Base-by-base conservation (phyloP, 805 yeast species). In the Starmerella geochares region DNA sequence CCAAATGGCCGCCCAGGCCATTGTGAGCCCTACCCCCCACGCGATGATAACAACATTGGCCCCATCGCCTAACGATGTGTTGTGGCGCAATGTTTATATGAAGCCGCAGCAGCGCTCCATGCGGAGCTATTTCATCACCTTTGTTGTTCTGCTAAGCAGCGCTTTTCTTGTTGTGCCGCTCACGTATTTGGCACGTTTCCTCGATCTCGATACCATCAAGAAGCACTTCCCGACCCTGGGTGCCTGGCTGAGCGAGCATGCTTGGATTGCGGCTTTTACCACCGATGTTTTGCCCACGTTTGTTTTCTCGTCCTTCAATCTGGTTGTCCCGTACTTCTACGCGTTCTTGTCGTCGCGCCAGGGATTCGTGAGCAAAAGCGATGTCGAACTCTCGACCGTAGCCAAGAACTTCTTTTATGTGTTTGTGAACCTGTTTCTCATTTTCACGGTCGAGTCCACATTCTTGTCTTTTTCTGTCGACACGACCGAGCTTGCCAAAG, bases 1-100 rank as follows among this genome's bases (percentile, higher is more conserved):
- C 2, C 98, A 90, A 64, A 82, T 87, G 85, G 81, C 92, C 25
- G 96, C 96, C 0, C 98, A 92, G 64, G 92, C 96, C 0, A 88
- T 90, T 0, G 65, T 92, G 51, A 96, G 88, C 62, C 96, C 96
- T 0, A 76, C 84, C 50, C 86, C 92, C 7, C 81, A 84, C 62
- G 84, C 80, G 51, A 69, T 92, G 47, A 84, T 88, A 31, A 83
- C 95, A 3, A 71, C 76, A 36, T 68, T 87, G 50, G 97, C 97
- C 0, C 97, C 97, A 0, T 94, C 97, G 1, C 97, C 97, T 3
- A 90, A 83, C 60, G 98, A 90, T 63, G 83, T 90, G 21, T 80
- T 86, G 36, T 90, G 98, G 98, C 83, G 80, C 50, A 86, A 88
- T 61, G 77, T 86, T 31, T 88, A 94, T 58, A 69, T 88, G 60